Evolutionary conservation across 257 asterid species (phyloP).

Genomic region (Nicotiana tabacum): DNA sequence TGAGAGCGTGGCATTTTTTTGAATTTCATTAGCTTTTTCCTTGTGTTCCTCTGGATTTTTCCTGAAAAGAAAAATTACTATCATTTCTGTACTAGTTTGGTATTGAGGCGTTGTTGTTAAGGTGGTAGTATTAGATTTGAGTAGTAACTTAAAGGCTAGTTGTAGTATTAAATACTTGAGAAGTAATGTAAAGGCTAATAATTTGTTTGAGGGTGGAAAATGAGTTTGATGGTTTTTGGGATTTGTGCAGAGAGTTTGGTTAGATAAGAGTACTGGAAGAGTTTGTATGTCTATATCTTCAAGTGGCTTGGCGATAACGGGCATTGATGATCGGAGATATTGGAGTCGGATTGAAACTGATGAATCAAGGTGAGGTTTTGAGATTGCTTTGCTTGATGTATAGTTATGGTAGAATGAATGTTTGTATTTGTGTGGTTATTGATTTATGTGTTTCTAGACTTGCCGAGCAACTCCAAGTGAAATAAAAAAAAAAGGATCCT

Average conservation of each 20-base stretch:
- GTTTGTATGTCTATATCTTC: conserved; percentile 69
- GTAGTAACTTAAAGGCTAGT: background rate
- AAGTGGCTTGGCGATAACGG: conserved; percentile 68
- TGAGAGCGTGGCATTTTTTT: no score
- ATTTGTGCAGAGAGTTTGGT: conserved; percentile 73
- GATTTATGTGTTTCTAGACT: conserved; percentile 15
- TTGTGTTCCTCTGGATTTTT: background rate
- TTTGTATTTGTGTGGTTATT: background rate
- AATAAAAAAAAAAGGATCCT: no score
- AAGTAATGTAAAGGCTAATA: background rate
- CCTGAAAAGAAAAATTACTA: background rate
- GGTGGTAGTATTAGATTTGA: background rate
- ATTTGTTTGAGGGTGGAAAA: background rate
- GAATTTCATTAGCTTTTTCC: no score
- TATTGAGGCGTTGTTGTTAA: background rate
- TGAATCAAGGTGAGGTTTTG: conserved; percentile 72
- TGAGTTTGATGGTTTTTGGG: conserved; percentile 16
- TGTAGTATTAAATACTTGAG: background rate
- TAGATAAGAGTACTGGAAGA: conserved; percentile 67
- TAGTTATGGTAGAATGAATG: background rate
- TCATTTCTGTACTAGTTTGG: background rate
- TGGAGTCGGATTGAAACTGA: conserved; percentile 83
- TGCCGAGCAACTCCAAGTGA: background rate
- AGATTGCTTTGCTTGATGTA: background rate
- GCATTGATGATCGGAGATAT: conserved; percentile 87